Evolutionary conservation across 768 basidiomycete species (phyloP).

Genomic region (Dentipellis sp.): DNA sequence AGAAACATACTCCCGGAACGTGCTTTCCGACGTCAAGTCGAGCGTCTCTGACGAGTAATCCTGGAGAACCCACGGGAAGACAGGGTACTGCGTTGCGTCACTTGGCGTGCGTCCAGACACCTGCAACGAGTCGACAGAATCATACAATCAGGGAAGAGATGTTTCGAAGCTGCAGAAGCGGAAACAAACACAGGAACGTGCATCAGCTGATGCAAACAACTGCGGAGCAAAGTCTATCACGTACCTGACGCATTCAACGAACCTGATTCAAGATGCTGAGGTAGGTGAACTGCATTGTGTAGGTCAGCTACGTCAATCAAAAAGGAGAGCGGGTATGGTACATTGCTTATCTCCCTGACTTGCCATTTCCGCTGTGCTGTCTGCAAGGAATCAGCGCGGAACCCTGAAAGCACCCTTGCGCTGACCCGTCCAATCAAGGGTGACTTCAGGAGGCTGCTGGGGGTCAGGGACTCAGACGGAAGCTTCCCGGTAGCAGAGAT

Average conservation of each 20-base stretch:
- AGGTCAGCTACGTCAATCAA: not conserved
- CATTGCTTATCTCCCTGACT: slow-evolving; percentile 85
- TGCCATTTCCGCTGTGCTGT: slow-evolving; percentile 82
- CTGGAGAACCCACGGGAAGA: slow-evolving; percentile 86
- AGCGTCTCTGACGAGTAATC: slow-evolving; percentile 72
- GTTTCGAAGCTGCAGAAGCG: not conserved
- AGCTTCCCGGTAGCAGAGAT: slow-evolving; percentile 31
- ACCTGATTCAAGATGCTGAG: slow-evolving; percentile 78
- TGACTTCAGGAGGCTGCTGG: slow-evolving; percentile 36
- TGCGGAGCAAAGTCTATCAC: not conserved
- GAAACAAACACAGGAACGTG: not conserved
- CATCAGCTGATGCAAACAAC: too few species aligned
- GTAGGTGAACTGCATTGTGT: slow-evolving; percentile 64
- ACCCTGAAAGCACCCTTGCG: slow-evolving; percentile 40
- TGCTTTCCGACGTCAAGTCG: slow-evolving; percentile 50
- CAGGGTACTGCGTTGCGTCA: slow-evolving; percentile 91
- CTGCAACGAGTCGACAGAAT: not conserved
- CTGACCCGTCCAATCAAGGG: slow-evolving; percentile 45
- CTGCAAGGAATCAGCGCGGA: slow-evolving; percentile 50
- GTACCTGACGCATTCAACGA: not conserved
- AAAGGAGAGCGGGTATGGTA: slow-evolving; percentile 24
- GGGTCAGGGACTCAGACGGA: slow-evolving; percentile 12
- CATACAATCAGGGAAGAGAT: not conserved
- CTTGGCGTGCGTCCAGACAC: slow-evolving; percentile 88
- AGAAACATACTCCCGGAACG: slow-evolving; percentile 62